Percentiles rank a stretch among this genome's conserved stretches.
phyloP scores from a whole-genome alignment of 2,329 filamentous ascomycete species.

The Aspergillus quadricinctus region DNA sequence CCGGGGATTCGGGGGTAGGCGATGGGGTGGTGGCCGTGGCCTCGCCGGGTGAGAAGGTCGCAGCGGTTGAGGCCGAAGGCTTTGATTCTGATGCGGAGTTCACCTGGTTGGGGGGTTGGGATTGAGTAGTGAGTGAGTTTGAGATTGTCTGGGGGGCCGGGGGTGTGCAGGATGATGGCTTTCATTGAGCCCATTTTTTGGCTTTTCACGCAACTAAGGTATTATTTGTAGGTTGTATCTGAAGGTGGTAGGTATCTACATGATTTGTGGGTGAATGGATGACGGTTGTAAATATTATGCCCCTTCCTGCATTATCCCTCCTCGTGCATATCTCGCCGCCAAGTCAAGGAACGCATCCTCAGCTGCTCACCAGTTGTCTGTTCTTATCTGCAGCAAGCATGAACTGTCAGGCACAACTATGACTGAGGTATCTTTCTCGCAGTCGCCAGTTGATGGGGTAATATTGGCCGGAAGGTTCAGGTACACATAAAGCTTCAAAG shows the following conservation, averaged over 20 bases:
- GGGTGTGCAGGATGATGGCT: constrained; percentile 39
- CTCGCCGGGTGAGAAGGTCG: constrained; percentile 47
- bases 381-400: not conserved
- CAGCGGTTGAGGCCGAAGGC: constrained; percentile 47
- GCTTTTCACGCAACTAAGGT: not conserved
- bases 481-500: not conserved
- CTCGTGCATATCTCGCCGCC: not conserved
- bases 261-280: not conserved
- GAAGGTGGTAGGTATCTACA: not conserved
- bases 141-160: constrained; percentile 40
- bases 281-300: not conserved
- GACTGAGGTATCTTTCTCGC: not conserved
- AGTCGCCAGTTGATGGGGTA: not conserved
- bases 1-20: constrained; percentile 44
- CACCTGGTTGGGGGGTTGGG: constrained; percentile 33
- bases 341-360: no score
- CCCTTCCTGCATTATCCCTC: not conserved
- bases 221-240: not conserved
- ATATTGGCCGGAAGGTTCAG: not conserved
- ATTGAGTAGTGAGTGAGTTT: constrained; percentile 36
- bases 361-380: not conserved
- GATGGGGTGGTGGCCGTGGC: constrained; percentile 41
- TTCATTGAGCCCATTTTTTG: constrained; percentile 35
- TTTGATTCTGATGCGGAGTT: constrained; percentile 42
- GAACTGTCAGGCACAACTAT: not conserved